phyloP scores from a whole-genome alignment of 495 filamentous ascomycete genomes.

The Penicillium pulvis region DNA sequence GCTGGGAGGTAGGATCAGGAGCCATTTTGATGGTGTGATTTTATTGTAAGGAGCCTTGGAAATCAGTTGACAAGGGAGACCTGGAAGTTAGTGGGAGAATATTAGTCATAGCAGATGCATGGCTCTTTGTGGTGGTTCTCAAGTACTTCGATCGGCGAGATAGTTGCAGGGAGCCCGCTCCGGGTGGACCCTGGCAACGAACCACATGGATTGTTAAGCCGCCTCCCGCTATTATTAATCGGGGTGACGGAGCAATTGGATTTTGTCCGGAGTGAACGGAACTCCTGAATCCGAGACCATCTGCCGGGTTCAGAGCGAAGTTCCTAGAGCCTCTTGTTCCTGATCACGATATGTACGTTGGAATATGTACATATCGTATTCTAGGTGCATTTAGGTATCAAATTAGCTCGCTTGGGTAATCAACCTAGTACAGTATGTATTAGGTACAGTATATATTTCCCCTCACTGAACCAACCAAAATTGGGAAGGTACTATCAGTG shows the following conservation, averaged over 20 bases:
- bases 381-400: too few species aligned
- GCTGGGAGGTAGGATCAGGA: neutral
- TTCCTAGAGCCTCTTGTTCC: neutral
- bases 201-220: slow-evolving; percentile 16
- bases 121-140: slow-evolving; percentile 13
- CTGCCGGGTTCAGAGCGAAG: neutral
- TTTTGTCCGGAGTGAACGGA: neutral
- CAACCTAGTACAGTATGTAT: too few species aligned
- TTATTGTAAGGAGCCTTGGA: neutral
- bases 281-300: neutral
- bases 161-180: slow-evolving; percentile 5
- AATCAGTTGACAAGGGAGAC: too few species aligned
- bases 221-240: slow-evolving; percentile 27
- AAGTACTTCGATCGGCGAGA: slow-evolving; percentile 11
- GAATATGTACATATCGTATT: too few species aligned
- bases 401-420: too few species aligned
- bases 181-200: slow-evolving; percentile 9
- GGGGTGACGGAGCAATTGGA: slow-evolving; percentile 12
- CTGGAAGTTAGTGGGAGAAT: slow-evolving; percentile 6
- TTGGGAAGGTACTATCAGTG: too few species aligned
- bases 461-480: too few species aligned
- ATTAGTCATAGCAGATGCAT: slow-evolving; percentile 14
- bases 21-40: neutral
- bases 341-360: too few species aligned
- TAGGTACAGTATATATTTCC: too few species aligned